These are phyloP conservation scores for Dioscorea alata DNA, from an alignment of 106 monocot species.

Conservation along the genomic window DNA sequence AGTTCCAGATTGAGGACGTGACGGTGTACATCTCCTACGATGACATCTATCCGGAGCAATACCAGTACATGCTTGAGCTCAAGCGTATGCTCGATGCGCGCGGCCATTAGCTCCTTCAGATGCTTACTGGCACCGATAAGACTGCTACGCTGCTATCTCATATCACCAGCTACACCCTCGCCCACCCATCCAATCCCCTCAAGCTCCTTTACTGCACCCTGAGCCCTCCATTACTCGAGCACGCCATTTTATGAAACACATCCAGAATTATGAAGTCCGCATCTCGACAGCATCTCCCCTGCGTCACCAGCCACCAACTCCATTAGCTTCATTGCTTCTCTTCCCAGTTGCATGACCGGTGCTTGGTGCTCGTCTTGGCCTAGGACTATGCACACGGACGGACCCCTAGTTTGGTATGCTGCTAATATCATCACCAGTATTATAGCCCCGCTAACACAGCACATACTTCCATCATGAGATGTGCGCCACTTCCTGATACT, in stretches of 20 bases:
- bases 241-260: no score
- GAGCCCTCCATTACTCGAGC: no score
- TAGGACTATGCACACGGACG: slow-evolving; percentile 46
- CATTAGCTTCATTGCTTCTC: slow-evolving; percentile 3
- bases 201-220: slow-evolving; percentile 98
- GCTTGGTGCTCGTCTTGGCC: slow-evolving; percentile 11
- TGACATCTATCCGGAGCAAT: slow-evolving; percentile 96
- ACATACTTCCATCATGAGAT: slow-evolving; percentile 60
- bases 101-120: slow-evolving; percentile 94
- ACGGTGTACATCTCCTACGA: slow-evolving; percentile 92
- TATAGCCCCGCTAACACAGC: slow-evolving; percentile 30
- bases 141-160: slow-evolving; percentile 94
- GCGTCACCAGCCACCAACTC: slow-evolving; percentile 49
- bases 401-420: slow-evolving; percentile 47
- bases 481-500: slow-evolving; percentile 48
- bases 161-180: slow-evolving; percentile 67
- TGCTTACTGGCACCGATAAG: slow-evolving; percentile 99
- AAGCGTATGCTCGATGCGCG: slow-evolving; percentile 89
- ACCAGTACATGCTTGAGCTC: slow-evolving; percentile 92
- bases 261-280: slow-evolving; percentile 62
- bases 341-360: slow-evolving; percentile 18
- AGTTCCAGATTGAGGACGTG: slow-evolving; percentile 77
- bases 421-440: slow-evolving; percentile 48
- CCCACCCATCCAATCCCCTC: slow-evolving; percentile 31
- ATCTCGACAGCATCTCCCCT: slow-evolving; percentile 7